Percentiles rank a stretch among this genome's conserved stretches.
Evolutionary conservation across 2,329 filamentous ascomycete species (phyloP).

Genomic region (Pleurostoma richardsiae): DNA sequence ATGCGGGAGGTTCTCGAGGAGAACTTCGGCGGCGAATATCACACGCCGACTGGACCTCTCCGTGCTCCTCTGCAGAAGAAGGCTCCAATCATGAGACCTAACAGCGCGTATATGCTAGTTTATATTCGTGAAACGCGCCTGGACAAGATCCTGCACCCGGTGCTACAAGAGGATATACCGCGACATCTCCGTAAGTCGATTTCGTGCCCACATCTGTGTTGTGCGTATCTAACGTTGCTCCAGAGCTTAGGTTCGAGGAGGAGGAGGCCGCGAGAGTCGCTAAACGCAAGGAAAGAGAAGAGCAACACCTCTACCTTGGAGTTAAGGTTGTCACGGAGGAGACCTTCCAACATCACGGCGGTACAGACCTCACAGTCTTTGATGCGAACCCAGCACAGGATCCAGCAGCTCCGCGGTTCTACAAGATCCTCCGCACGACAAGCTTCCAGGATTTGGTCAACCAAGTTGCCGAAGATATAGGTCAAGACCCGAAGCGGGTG

Average conservation of each 20-base stretch:
- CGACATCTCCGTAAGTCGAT: conserved; percentile 64
- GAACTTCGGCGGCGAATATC: conserved; percentile 90
- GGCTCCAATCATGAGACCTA: conserved; percentile 56
- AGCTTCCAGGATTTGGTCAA: conserved; percentile 71
- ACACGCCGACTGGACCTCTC: conserved; percentile 38
- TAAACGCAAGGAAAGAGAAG: conserved; percentile 81
- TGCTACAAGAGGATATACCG: conserved; percentile 75
- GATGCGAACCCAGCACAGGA: conserved; percentile 54
- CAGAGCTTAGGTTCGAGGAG: conserved; percentile 71
- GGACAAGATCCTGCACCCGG: conserved; percentile 75
- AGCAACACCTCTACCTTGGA: conserved; percentile 88
- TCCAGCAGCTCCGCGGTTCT: conserved; percentile 63
- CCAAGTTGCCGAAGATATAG: conserved; percentile 65
- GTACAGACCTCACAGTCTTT: conserved; percentile 74
- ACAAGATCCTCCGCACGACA: conserved; percentile 70
- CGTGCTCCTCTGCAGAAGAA: conserved; percentile 49
- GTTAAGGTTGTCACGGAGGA: conserved; percentile 77
- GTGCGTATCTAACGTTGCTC: too few species aligned
- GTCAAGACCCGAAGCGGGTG: conserved; percentile 62
- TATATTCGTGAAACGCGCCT: conserved; percentile 86
- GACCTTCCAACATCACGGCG: conserved; percentile 75
- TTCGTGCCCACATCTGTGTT: too few species aligned
- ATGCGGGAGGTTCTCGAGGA: conserved; percentile 90
- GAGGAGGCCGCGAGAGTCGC: conserved; percentile 74
- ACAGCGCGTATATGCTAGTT: conserved; percentile 97